phyloP scores from a whole-genome alignment of 805 yeast species.

The Sugiyamaella floridensis region DNA sequence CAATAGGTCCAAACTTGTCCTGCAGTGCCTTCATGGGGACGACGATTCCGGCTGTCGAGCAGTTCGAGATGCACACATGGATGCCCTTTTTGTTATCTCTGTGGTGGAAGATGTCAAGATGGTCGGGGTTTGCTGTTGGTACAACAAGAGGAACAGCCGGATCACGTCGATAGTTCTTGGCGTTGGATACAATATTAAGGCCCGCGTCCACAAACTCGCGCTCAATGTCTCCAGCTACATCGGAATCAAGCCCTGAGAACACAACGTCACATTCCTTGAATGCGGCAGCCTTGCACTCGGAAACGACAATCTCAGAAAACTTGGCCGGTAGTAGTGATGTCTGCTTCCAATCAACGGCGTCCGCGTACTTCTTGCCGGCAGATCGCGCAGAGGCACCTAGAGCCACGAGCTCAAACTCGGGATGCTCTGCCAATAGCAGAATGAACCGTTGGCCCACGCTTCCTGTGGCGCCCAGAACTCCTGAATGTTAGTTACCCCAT shows the following conservation, averaged over 20 bases:
- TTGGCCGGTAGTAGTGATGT: conserved; percentile 68
- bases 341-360: conserved; percentile 93
- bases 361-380: conserved; percentile 80
- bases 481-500: conserved; percentile 28
- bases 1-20: conserved; percentile 85
- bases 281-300: conserved; percentile 67
- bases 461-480: conserved; percentile 97
- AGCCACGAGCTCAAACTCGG: conserved; percentile 76
- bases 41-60: conserved; percentile 96
- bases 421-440: conserved; percentile 74
- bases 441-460: conserved; percentile 96
- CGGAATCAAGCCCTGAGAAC: conserved; percentile 91
- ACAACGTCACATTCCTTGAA: conserved; percentile 90
- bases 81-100: conserved; percentile 59
- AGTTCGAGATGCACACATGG: conserved; percentile 92
- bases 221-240: conserved; percentile 89
- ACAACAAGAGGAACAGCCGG: conserved; percentile 86
- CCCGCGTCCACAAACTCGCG: conserved; percentile 77
- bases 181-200: conserved; percentile 81
- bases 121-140: conserved; percentile 92
- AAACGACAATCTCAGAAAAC: conserved; percentile 57
- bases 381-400: conserved; percentile 92
- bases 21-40: conserved; percentile 95
- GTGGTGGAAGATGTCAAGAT: conserved; percentile 61
- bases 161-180: conserved; percentile 89